Conservation (phyloP, 2,329 filamentous ascomycete species). For the Sphaerulina vaccinii region DNA sequence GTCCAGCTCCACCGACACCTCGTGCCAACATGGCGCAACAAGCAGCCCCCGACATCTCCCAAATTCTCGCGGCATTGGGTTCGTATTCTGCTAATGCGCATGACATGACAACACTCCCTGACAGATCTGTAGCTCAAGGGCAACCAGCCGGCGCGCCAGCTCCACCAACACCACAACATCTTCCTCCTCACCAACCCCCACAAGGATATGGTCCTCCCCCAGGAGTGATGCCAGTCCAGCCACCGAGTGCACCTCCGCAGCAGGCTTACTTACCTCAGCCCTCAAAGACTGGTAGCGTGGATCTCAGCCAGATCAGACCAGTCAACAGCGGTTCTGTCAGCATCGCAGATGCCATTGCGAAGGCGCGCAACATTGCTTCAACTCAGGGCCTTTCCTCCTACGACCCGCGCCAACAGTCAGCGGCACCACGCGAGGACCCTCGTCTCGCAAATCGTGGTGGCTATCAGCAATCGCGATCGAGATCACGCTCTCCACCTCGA, state of each 20-base stretch:
- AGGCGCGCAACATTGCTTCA: slow-evolving; percentile 77
- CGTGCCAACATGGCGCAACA: slow-evolving; percentile 43
- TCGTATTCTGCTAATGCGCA: neutral
- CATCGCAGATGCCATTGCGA: slow-evolving; percentile 79
- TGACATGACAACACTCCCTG: slow-evolving; percentile 1
- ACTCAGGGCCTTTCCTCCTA: slow-evolving; percentile 67
- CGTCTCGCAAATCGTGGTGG: slow-evolving; percentile 54
- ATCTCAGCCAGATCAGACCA: slow-evolving; percentile 76
- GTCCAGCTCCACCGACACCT: neutral
- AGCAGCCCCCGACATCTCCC: slow-evolving; percentile 46
- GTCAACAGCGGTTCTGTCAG: slow-evolving; percentile 78
- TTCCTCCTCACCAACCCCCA: slow-evolving; percentile 39
- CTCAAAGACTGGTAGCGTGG: slow-evolving; percentile 71
- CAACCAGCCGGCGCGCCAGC: slow-evolving; percentile 34
- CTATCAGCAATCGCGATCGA: slow-evolving; percentile 61
- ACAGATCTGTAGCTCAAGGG: slow-evolving; percentile 33
- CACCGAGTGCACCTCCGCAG: slow-evolving; percentile 34
- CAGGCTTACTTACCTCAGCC: slow-evolving; percentile 60
- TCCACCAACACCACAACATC: slow-evolving; percentile 49
- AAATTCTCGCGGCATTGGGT: slow-evolving; percentile 54
- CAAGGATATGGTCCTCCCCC: slow-evolving; percentile 47
- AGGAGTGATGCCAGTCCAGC: slow-evolving; percentile 40
- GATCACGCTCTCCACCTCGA: slow-evolving; percentile 68
- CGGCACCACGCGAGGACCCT: slow-evolving; percentile 42
- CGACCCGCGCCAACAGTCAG: slow-evolving; percentile 37